phyloP scores from a whole-genome alignment of 2,329 filamentous ascomycete genomes.

The Gaeumannomyces sp. region DNA sequence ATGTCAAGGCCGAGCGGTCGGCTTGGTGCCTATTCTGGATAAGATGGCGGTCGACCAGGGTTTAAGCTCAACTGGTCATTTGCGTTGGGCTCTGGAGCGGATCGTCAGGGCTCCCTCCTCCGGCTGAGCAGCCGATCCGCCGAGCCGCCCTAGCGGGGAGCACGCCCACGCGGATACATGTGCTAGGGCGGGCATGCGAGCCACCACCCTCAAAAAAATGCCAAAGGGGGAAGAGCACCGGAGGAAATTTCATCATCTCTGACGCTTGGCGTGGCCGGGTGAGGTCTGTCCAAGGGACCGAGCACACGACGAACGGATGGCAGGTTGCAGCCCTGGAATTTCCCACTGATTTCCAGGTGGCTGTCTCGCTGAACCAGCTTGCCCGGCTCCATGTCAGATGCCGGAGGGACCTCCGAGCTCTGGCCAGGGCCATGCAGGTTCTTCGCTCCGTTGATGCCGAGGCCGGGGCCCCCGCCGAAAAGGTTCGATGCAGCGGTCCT shows the following conservation, averaged over 20 bases:
- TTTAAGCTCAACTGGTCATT: no score
- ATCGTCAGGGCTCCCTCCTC: no score
- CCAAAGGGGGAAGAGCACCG: no score
- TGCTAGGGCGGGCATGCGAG: neutral
- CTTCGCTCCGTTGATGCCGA: neutral
- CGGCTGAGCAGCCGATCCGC: no score
- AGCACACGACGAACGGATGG: neutral
- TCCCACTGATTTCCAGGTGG: neutral
- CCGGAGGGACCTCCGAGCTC: neutral
- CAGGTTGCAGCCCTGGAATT: neutral
- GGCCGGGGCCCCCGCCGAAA: neutral
- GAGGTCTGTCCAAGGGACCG: neutral
- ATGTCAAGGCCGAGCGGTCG: no score
- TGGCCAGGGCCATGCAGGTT: neutral
- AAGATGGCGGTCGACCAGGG: no score
- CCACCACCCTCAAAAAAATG: neutral
- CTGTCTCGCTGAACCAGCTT: neutral
- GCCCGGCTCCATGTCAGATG: neutral
- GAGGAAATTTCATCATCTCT: neutral
- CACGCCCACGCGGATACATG: neutral
- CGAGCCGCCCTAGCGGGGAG: no score
- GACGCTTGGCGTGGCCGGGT: constrained; percentile 15
- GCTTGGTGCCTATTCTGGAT: no score
- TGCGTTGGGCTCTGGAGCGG: no score
- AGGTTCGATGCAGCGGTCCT: neutral